Base-by-base conservation (phyloP, 805 yeast genomes). In the Helenozyma baotianmanensis region DNA sequence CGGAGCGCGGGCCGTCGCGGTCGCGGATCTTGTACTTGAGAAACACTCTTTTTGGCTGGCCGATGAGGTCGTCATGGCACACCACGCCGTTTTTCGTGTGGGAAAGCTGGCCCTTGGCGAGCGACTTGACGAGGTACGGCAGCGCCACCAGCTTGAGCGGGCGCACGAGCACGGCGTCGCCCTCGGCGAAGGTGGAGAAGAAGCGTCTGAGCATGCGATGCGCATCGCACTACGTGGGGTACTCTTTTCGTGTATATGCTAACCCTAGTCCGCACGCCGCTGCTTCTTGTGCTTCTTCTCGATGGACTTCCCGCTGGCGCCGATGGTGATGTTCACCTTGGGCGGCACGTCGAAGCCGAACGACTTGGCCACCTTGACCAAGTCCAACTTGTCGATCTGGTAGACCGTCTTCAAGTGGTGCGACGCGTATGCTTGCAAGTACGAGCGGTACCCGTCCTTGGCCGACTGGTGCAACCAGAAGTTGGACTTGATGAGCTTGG, bases 341-440 rank as follows among this genome's bases (percentile, higher is more conserved):
- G 98, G 98, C 30, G 98, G 97, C 16, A 86, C 81, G 23, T 80
- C 79, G 64, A 92, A 92, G 8, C 99, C 99, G 60, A 85, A 92
- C 10, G 95, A 82, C 59, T 82, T 85, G 35, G 97, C 98, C 19
- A 92, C 97, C 66, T 90, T 92, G 22, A 80, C 90, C 43, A 92
- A 68, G 59, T 92, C 98, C 40, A 92, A 72, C 64, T 89, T 87
- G 62, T 92, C 97, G 50, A 92, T 87, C 64, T 89, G 95, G 57
- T 92, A 92, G 11, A 92, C 98, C 2, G 96, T 85, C 62, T 92
- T 92, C 62, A 92, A 71, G 54, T 89, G 95, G 63, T 92, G 98
- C 14, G 96, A 83, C 6, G 98, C 89, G 56, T 92, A 92, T 4
- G 98, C 97, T 65, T 92, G 99, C 52, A 92, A 72, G 62, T 92